A percentile compares a stretch with the other conserved stretches of the same genome.
Conservation (phyloP, 2,329 filamentous ascomycete genomes). For the Diplocarpon mali region DNA sequence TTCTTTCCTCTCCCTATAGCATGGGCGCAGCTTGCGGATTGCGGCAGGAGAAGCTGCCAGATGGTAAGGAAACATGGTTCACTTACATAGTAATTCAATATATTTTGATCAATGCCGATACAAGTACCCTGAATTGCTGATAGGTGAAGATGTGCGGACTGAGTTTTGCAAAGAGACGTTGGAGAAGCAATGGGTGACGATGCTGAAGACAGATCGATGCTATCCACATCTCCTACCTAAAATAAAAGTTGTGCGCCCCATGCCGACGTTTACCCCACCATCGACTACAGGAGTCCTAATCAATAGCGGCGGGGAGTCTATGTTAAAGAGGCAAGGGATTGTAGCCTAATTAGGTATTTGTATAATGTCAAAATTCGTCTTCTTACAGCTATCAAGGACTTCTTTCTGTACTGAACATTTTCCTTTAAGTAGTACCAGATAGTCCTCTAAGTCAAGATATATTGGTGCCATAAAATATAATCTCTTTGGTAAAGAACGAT, state of each 20-base stretch:
- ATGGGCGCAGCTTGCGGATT: constrained; percentile 3
- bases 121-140: not conserved
- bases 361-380: too few relatives aligned
- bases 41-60: constrained; percentile 4
- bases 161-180: not conserved
- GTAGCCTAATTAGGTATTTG: too few relatives aligned
- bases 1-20: not conserved
- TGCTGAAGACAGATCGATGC: constrained; percentile 4
- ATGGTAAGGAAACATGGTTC: constrained; percentile 8
- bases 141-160: not conserved
- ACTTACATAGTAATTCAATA: constrained; percentile 12
- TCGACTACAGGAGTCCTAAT: not conserved
- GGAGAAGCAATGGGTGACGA: not conserved
- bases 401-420: too few relatives aligned
- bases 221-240: not conserved
- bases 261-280: constrained; percentile 1
- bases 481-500: too few relatives aligned
- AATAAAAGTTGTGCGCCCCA: constrained; percentile 1
- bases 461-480: too few relatives aligned
- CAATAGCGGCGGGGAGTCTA: not conserved
- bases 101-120: not conserved
- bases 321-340: too few relatives aligned
- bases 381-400: too few relatives aligned
- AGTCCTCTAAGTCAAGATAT: too few relatives aligned
- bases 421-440: too few relatives aligned